These are phyloP conservation scores for Curvularia eragrostidis DNA, from an alignment of 2,329 filamentous ascomycete species.

Conservation along the genomic window DNA sequence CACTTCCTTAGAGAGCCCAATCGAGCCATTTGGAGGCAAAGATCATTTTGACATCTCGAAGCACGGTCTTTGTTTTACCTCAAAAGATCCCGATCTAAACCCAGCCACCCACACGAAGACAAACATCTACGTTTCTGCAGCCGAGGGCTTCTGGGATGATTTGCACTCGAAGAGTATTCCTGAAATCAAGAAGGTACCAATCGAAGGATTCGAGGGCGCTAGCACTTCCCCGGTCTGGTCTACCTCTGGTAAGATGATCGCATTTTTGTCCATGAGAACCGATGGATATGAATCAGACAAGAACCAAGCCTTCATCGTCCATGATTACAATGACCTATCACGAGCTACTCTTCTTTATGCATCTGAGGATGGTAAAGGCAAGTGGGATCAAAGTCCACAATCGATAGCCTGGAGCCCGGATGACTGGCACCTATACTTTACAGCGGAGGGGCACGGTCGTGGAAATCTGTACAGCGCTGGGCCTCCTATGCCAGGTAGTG, in stretches of 20 bases:
- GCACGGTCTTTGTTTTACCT: slow-evolving; percentile 72
- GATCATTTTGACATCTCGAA: slow-evolving; percentile 79
- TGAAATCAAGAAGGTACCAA: slow-evolving; percentile 61
- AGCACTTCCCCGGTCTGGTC: slow-evolving; percentile 74
- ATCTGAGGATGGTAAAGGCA: slow-evolving; percentile 67
- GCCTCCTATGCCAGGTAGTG: slow-evolving; percentile 19
- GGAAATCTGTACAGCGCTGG: slow-evolving; percentile 62
- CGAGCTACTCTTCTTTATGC: slow-evolving; percentile 66
- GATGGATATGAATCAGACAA: slow-evolving; percentile 84
- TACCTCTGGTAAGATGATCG: slow-evolving; percentile 71
- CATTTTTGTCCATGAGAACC: slow-evolving; percentile 79
- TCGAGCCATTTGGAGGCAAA: slow-evolving; percentile 78
- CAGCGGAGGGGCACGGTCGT: slow-evolving; percentile 73
- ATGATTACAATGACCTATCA: slow-evolving; percentile 64
- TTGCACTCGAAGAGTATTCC: slow-evolving; percentile 19
- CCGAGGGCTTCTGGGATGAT: slow-evolving; percentile 62
- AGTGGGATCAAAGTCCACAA: slow-evolving; percentile 62
- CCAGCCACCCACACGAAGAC: slow-evolving; percentile 80
- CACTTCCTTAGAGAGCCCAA: slow-evolving; percentile 68
- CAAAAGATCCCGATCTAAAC: slow-evolving; percentile 75
- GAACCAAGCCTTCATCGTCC: slow-evolving; percentile 69
- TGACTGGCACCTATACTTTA: slow-evolving; percentile 70
- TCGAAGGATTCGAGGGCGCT: slow-evolving; percentile 68
- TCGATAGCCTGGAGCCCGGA: slow-evolving; percentile 60
- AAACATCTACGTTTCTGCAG: slow-evolving; percentile 73